Conservation (phyloP, 768 basidiomycete genomes). For the Podaxis sp. region DNA sequence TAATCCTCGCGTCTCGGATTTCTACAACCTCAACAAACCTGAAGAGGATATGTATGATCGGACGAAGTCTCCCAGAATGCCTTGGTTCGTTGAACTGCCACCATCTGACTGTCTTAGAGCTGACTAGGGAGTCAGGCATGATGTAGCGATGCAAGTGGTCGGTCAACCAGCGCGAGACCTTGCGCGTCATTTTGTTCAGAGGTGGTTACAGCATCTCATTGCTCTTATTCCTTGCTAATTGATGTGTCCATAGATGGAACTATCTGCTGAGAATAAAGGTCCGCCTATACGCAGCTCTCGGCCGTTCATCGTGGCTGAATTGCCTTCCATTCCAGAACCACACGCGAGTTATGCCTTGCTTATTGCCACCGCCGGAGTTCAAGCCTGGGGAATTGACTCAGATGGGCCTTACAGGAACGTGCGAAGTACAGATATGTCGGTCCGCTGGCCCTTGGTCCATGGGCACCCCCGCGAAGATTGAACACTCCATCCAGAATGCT, state of each 20-base stretch:
- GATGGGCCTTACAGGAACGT: slow-evolving; percentile 89
- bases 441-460: slow-evolving; percentile 97
- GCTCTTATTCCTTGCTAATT: slow-evolving; percentile 16
- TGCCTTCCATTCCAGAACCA: slow-evolving; percentile 66
- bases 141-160: slow-evolving; percentile 93
- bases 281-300: slow-evolving; percentile 19
- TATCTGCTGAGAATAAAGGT: slow-evolving; percentile 92
- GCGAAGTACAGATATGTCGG: slow-evolving; percentile 95
- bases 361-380: slow-evolving; percentile 93
- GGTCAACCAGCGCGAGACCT: slow-evolving; percentile 96
- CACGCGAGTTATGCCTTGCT: slow-evolving; percentile 86
- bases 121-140: slow-evolving; percentile 64
- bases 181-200: slow-evolving; percentile 90
- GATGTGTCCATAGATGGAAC: slow-evolving; percentile 71
- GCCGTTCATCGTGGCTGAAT: neutral
- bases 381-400: slow-evolving; percentile 73
- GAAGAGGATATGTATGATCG: slow-evolving; percentile 96
- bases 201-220: slow-evolving; percentile 41
- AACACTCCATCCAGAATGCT: slow-evolving; percentile 93
- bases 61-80: slow-evolving; percentile 87
- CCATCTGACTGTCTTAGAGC: neutral
- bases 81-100: slow-evolving; percentile 60
- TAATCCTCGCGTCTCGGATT: slow-evolving; percentile 86
- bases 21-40: slow-evolving; percentile 82
- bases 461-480: slow-evolving; percentile 80